Evolutionary conservation across 192 early-diverging fungal genomes (phyloP).

Genomic region (Dispira simplex): DNA sequence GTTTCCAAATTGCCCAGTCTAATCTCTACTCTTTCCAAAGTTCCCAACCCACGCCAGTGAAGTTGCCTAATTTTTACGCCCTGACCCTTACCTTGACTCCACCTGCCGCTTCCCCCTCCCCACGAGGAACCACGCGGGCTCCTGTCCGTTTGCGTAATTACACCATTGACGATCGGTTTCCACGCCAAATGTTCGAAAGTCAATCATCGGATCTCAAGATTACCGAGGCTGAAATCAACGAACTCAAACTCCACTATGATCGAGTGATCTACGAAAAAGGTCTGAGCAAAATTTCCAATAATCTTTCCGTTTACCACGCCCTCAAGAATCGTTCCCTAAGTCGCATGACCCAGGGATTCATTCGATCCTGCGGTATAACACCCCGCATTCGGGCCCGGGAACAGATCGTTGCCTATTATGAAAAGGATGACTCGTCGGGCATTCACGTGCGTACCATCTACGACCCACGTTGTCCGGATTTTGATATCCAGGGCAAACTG

Average conservation of each 20-base stretch:
- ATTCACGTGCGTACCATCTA: not conserved
- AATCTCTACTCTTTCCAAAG: too few species aligned
- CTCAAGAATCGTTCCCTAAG: not conserved
- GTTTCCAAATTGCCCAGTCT: too few species aligned
- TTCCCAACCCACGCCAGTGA: too few species aligned
- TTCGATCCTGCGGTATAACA: not conserved
- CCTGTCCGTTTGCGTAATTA: not conserved
- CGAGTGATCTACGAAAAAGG: not conserved
- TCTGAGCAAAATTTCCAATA: constrained; percentile 6
- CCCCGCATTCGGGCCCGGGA: not conserved
- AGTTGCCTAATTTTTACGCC: too few species aligned
- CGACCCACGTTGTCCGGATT: constrained; percentile 3
- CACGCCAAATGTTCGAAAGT: not conserved
- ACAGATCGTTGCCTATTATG: constrained; percentile 7
- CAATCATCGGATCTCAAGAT: not conserved
- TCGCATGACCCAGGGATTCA: constrained; percentile 4
- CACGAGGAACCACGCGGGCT: too few species aligned
- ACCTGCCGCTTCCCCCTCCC: too few species aligned
- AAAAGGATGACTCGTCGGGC: not conserved
- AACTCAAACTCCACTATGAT: not conserved
- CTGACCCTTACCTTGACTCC: too few species aligned
- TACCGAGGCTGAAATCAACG: not conserved
- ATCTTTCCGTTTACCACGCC: constrained; percentile 4
- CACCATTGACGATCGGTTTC: constrained; percentile 4
- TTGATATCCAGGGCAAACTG: constrained; percentile 9